phyloP scores from a whole-genome alignment of 2,329 filamentous ascomycete genomes.

The Fusarium succisae region DNA sequence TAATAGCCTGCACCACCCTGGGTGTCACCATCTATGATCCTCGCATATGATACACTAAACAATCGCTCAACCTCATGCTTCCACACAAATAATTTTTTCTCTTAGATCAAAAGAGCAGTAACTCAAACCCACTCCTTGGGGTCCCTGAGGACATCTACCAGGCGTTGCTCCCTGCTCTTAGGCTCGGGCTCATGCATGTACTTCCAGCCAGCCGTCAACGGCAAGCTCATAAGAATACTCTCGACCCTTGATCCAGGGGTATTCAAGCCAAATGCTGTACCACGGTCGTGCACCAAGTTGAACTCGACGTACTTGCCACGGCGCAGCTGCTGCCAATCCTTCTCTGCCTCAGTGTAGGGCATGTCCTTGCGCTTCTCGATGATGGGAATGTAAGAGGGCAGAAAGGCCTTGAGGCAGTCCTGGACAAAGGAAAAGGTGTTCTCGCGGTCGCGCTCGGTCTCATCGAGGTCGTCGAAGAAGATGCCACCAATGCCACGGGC shows the following conservation, averaged over 20 bases:
- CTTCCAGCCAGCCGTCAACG: slow-evolving; percentile 90
- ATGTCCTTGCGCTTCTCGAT: slow-evolving; percentile 89
- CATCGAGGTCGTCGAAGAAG: slow-evolving; percentile 98
- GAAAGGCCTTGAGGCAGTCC: slow-evolving; percentile 84
- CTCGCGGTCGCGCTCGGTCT: slow-evolving; percentile 84
- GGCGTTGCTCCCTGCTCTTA: slow-evolving; percentile 78
- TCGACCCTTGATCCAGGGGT: slow-evolving; percentile 92
- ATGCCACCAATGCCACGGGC: slow-evolving; percentile 91
- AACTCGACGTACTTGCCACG: slow-evolving; percentile 98
- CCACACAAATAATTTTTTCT: slow-evolving; percentile 3
- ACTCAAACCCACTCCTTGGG: slow-evolving; percentile 73
- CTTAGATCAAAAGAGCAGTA: background rate
- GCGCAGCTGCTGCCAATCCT: slow-evolving; percentile 95
- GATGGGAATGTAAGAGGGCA: slow-evolving; percentile 92
- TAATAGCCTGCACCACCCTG: slow-evolving; percentile 23
- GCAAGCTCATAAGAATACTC: slow-evolving; percentile 97
- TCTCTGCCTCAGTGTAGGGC: slow-evolving; percentile 86
- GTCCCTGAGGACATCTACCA: slow-evolving; percentile 76
- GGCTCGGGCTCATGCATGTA: slow-evolving; percentile 92
- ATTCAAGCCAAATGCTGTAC: slow-evolving; percentile 92
- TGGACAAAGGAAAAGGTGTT: slow-evolving; percentile 90
- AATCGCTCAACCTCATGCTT: slow-evolving; percentile 23
- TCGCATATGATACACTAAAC: slow-evolving; percentile 37
- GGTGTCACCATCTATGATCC: slow-evolving; percentile 33
- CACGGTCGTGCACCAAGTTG: slow-evolving; percentile 95